Evolutionary conservation across 495 filamentous ascomycete species (phyloP).

Genomic region (Usnea hakonensis): DNA sequence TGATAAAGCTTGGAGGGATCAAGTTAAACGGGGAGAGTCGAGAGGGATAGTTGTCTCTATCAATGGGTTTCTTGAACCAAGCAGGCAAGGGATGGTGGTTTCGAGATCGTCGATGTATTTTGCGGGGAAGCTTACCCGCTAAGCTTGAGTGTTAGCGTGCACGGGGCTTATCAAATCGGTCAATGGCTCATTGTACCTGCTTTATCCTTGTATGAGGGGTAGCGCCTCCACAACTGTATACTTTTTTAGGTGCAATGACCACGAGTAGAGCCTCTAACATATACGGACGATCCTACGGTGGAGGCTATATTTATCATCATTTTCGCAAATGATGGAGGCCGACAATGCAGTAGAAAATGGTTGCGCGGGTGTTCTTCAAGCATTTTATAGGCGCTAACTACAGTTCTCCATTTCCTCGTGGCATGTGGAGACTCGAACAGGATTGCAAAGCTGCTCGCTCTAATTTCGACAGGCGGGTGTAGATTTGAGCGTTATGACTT

Average conservation of each 20-base stretch:
- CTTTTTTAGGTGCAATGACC: too few species aligned
- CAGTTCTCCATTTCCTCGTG: background rate
- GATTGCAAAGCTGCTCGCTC: background rate
- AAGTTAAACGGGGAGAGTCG: background rate
- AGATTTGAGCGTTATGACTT: conserved; percentile 33
- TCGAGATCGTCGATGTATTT: background rate
- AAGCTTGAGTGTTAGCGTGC: background rate
- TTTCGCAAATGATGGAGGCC: too few species aligned
- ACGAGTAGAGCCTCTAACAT: too few species aligned
- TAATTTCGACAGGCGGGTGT: background rate
- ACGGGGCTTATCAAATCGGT: too few species aligned
- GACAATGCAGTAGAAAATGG: too few species aligned
- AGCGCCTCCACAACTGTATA: too few species aligned
- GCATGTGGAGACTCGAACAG: background rate
- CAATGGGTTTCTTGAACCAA: background rate
- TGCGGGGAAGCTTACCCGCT: background rate
- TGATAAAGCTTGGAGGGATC: background rate
- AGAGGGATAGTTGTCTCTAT: background rate
- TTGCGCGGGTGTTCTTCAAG: too few species aligned
- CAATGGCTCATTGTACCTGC: too few species aligned
- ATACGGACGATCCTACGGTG: too few species aligned
- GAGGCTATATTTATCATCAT: too few species aligned
- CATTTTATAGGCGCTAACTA: background rate
- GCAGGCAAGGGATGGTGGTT: background rate
- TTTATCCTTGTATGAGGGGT: too few species aligned